These are phyloP conservation scores for Lactarius vividus DNA, from an alignment of 768 basidiomycete genomes.

Conservation along the genomic window DNA sequence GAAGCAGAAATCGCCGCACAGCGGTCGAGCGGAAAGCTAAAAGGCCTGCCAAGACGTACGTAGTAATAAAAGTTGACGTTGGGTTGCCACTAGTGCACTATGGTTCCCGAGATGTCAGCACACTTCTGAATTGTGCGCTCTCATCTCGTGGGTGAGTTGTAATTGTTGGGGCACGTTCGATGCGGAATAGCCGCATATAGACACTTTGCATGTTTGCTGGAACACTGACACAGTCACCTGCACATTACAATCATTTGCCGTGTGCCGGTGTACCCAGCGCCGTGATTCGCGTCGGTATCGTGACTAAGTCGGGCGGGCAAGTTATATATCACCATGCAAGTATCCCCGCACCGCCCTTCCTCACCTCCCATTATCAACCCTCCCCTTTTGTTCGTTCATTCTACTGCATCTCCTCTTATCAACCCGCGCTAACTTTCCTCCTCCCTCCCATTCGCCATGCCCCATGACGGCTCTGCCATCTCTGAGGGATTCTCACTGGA, in stretches of 20 bases:
- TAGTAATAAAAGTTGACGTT: not conserved
- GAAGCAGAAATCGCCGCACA: not conserved
- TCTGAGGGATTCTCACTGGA: conserved; percentile 11
- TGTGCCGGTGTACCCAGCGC: not conserved
- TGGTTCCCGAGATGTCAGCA: not conserved
- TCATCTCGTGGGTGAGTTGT: not conserved
- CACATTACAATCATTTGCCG: not conserved
- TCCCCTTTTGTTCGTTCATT: not conserved
- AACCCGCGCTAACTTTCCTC: not conserved
- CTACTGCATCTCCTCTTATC: not conserved
- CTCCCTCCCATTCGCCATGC: conserved; percentile 12
- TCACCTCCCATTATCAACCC: not conserved
- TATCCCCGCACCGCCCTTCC: not conserved
- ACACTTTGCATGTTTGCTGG: not conserved
- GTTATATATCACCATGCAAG: not conserved
- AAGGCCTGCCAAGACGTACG: not conserved
- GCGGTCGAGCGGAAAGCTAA: not conserved
- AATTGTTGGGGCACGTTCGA: conserved; percentile 3
- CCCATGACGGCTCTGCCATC: conserved; percentile 20
- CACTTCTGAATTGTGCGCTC: not conserved
- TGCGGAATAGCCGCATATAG: not conserved
- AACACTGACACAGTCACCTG: not conserved
- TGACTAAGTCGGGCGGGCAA: not conserved
- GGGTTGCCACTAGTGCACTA: not conserved
- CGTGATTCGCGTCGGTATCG: conserved; percentile 5